Conservation (phyloP, 805 yeast genomes). For the Saccharomycopsis selenospora region DNA sequence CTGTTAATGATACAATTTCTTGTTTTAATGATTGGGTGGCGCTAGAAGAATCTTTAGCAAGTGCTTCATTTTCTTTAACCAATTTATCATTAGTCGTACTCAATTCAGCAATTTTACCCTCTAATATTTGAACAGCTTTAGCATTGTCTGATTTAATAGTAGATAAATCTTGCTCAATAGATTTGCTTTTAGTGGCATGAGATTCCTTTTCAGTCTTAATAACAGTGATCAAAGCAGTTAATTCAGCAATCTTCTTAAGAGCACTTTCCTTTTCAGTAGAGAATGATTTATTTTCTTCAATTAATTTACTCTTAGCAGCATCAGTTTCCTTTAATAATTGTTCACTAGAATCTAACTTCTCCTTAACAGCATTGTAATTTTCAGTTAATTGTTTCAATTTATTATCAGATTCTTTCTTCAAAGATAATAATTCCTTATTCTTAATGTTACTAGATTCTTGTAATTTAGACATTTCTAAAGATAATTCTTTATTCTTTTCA, state of each 20-base stretch:
- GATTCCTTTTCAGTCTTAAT: neutral
- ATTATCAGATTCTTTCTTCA: neutral
- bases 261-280: constrained; percentile 1
- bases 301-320: neutral
- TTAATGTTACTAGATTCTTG: neutral
- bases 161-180: neutral
- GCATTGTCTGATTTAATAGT: neutral
- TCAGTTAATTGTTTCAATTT: neutral
- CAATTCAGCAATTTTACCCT: neutral
- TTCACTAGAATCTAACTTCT: neutral
- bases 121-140: neutral
- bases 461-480: neutral
- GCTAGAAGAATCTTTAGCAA: neutral
- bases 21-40: neutral
- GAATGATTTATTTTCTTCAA: neutral
- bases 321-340: neutral
- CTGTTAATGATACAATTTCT: neutral
- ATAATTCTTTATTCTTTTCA: neutral
- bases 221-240: constrained; percentile 1
- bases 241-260: constrained; percentile 1
- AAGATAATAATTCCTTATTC: neutral
- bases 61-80: neutral
- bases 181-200: neutral
- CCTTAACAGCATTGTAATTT: neutral
- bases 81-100: neutral